phyloP scores from a whole-genome alignment of 208 protist species.

The Leishmania turanica region DNA sequence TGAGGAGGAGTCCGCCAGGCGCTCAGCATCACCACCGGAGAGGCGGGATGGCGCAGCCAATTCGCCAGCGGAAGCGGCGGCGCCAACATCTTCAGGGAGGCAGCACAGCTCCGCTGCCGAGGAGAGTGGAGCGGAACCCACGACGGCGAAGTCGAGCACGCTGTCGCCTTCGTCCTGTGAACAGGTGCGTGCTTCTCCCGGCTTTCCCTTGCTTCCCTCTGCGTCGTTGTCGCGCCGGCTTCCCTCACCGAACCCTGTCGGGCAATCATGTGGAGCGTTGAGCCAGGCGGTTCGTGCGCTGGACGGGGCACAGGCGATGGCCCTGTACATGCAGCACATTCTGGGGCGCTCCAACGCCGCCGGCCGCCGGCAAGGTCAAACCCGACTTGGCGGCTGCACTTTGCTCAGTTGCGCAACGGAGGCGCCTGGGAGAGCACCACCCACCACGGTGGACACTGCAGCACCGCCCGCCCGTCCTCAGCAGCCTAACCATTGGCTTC shows the following conservation, averaged over 20 bases:
- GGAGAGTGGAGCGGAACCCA: not conserved
- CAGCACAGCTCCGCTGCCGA: not conserved
- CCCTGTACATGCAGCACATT: conserved; percentile 31
- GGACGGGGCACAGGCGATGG: conserved; percentile 23
- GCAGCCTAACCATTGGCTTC: conserved; percentile 33
- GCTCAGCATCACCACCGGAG: not conserved
- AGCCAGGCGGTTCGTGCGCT: conserved; percentile 1
- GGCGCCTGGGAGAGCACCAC: not conserved
- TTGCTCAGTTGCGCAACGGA: not conserved
- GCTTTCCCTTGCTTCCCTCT: not conserved
- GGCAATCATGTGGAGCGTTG: not conserved
- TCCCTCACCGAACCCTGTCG: not conserved
- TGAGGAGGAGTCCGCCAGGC: not conserved
- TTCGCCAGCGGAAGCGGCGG: not conserved
- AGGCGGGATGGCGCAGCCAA: not conserved
- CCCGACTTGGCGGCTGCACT: not conserved
- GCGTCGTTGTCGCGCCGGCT: not conserved
- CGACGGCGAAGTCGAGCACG: not conserved
- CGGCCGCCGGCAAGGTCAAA: too few relatives aligned
- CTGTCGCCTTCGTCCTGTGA: not conserved
- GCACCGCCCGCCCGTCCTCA: not conserved
- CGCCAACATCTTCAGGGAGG: not conserved
- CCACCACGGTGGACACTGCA: not conserved
- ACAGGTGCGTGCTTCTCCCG: not conserved
- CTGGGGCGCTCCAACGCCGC: not conserved